These are phyloP conservation scores for Pythium apleroticum DNA, from an alignment of 352 stramenopile genomes.

Conservation along the genomic window DNA sequence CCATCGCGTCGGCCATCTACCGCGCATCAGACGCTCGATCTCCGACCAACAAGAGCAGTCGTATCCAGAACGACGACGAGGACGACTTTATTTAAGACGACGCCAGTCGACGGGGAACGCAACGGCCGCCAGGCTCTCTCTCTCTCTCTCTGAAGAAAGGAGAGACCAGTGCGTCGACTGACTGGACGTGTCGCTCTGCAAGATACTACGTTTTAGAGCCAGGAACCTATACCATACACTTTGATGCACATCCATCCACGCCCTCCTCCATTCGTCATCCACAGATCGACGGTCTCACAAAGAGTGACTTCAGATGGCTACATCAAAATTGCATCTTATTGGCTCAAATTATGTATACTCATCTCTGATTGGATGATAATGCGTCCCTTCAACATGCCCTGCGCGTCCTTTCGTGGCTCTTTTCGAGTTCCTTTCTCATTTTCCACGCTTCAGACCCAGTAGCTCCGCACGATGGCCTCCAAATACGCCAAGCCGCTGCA, in stretches of 20 bases:
- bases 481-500: conserved; percentile 85
- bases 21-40: conserved; percentile 29
- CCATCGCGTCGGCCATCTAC: conserved; percentile 48
- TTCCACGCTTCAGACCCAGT: not conserved
- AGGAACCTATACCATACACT: conserved; percentile 9
- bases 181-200: not conserved
- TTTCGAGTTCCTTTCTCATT: not conserved
- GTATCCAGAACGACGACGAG: conserved; percentile 43
- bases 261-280: no score
- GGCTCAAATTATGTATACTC: not conserved
- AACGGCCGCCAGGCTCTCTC: not conserved
- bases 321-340: not conserved
- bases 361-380: not conserved
- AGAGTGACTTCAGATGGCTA: not conserved
- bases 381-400: no score
- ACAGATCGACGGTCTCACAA: no score
- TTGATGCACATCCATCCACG: not conserved
- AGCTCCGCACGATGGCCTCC: conserved; percentile 54
- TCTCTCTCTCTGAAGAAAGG: not conserved
- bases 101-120: not conserved
- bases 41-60: conserved; percentile 26
- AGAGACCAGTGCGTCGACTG: not conserved
- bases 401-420: conserved; percentile 6
- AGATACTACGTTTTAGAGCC: conserved; percentile 2
- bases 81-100: conserved; percentile 74